A percentile compares a stretch with the other conserved stretches of the same genome.
phyloP scores from a whole-genome alignment of 1,139 yeast genomes.

The Debaryomyces coudertii region DNA sequence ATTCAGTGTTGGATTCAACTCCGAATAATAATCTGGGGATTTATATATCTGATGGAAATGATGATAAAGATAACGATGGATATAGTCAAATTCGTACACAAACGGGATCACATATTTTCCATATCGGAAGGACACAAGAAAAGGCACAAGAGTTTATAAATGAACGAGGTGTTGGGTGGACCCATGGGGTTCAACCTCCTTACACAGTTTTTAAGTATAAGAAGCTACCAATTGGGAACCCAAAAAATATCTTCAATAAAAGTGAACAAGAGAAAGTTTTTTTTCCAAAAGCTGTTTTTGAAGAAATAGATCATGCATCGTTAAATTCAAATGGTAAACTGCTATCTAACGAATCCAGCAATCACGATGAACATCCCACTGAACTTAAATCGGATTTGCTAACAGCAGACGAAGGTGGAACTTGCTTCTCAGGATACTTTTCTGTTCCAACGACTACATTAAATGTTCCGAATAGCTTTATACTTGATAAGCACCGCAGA shows the following conservation, averaged over 20 bases:
- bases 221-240: constrained; percentile 15
- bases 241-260: constrained; percentile 21
- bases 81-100: not conserved
- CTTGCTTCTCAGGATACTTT: constrained; percentile 36
- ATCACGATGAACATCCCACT: not conserved
- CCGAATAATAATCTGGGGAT: constrained; percentile 5
- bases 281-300: constrained; percentile 31
- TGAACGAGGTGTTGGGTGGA: constrained; percentile 26
- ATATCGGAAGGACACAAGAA: not conserved
- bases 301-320: constrained; percentile 24
- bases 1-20: not conserved
- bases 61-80: not conserved
- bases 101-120: constrained; percentile 1
- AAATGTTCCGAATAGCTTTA: constrained; percentile 24
- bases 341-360: constrained; percentile 2
- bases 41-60: not conserved
- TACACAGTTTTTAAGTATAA: constrained; percentile 31
- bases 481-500: constrained; percentile 14
- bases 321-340: constrained; percentile 8
- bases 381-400: constrained; percentile 11
- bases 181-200: constrained; percentile 34
- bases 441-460: constrained; percentile 33
- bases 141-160: constrained; percentile 11
- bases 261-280: constrained; percentile 26
- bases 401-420: constrained; percentile 19